Evolutionary conservation across 1,284 basidiomycete genomes (phyloP).

Genomic region (Cutaneotrichosporon spelunceum): DNA sequence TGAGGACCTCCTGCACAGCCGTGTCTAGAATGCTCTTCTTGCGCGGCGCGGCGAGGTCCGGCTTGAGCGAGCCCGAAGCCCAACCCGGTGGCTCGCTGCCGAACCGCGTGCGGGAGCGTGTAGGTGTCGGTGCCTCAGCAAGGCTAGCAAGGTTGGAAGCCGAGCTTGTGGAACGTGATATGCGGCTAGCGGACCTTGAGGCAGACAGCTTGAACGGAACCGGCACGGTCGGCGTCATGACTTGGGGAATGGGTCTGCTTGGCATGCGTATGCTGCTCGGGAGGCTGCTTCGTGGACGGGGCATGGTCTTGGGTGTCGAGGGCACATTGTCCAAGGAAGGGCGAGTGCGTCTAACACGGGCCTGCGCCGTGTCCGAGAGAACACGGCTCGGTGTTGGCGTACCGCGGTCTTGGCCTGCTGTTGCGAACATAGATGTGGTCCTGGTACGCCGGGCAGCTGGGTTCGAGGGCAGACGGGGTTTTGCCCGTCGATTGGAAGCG

Average conservation of each 20-base stretch:
- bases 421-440: not conserved
- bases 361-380: constrained; percentile 1
- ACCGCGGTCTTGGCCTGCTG: not conserved
- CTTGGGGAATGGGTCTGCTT: constrained; percentile 4
- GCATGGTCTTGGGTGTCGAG: not conserved
- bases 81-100: not conserved
- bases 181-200: not conserved
- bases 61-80: not conserved
- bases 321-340: constrained; percentile 11
- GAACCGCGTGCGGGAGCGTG: constrained; percentile 2
- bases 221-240: constrained; percentile 14
- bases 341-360: constrained; percentile 8
- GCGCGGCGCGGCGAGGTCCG: constrained; percentile 38
- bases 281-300: not conserved
- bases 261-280: not conserved
- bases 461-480: not conserved
- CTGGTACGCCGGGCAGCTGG: not conserved
- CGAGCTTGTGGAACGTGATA: constrained; percentile 8
- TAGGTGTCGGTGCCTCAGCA: constrained; percentile 3
- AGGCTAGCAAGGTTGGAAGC: not conserved
- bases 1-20: constrained; percentile 85
- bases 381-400: not conserved
- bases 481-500: not conserved
- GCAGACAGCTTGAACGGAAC: constrained; percentile 14
- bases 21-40: constrained; percentile 81